A percentile compares a stretch with the other conserved stretches of the same genome.
phyloP scores from a whole-genome alignment of 2,329 filamentous ascomycete species.

The Diatrype stigma region DNA sequence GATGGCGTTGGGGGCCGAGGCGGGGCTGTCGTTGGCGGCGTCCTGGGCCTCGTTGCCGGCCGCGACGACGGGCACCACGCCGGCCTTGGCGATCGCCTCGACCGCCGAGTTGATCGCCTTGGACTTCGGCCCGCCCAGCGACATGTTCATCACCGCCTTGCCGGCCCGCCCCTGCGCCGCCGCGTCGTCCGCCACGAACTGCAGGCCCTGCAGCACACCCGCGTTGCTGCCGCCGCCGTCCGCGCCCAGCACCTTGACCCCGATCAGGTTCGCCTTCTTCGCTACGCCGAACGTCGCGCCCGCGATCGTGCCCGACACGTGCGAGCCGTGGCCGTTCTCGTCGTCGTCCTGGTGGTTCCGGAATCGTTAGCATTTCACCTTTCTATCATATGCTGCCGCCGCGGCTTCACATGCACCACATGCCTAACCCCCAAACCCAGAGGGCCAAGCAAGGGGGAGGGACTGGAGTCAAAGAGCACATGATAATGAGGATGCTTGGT shows the following conservation, averaged over 20 bases:
- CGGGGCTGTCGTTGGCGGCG: conserved; percentile 48
- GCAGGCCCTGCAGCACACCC: conserved; percentile 55
- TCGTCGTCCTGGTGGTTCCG: conserved; percentile 42
- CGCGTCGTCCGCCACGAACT: conserved; percentile 50
- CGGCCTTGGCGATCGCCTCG: conserved; percentile 42
- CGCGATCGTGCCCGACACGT: conserved; percentile 60
- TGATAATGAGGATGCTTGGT: too few species aligned
- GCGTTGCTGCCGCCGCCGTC: conserved; percentile 44
- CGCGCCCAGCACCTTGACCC: conserved; percentile 58
- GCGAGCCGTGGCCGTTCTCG: conserved; percentile 60
- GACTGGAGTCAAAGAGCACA: too few species aligned
- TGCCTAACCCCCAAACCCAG: too few species aligned
- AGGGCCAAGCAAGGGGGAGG: too few species aligned
- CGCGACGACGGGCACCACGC: conserved; percentile 55
- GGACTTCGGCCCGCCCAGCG: conserved; percentile 49
- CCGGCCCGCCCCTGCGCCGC: conserved; percentile 36
- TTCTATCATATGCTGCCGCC: too few species aligned
- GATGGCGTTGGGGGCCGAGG: conserved; percentile 52
- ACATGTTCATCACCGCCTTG: conserved; percentile 62
- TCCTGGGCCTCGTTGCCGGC: conserved; percentile 56
- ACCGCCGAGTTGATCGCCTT: conserved; percentile 53
- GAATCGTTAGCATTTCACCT: conserved; percentile 11
- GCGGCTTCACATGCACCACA: too few species aligned
- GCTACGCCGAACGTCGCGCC: conserved; percentile 59
- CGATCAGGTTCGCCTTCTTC: conserved; percentile 51